These are phyloP conservation scores for Stylosanthes scabra DNA, from an alignment of 331 rosid species.

Conservation along the genomic window DNA sequence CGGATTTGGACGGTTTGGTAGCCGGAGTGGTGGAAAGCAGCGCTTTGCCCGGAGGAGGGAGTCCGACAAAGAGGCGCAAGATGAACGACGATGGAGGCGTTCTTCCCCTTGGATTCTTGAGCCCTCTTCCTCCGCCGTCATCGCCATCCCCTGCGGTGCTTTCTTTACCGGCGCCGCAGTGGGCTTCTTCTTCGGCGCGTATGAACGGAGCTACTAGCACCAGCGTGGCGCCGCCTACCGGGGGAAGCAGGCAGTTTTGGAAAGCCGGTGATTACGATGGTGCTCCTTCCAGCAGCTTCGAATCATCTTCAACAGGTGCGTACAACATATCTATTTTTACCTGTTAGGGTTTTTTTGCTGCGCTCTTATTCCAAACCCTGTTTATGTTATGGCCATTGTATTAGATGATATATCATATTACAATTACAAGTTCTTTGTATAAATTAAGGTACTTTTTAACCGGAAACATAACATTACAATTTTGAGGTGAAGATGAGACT, in stretches of 20 bases:
- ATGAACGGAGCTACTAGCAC: background rate
- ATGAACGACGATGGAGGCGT: conserved; percentile 42
- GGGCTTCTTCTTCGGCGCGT: conserved; percentile 27
- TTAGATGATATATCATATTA: background rate
- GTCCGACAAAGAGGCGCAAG: conserved; percentile 51
- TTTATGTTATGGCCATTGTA: background rate
- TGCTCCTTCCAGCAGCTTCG: conserved; percentile 44
- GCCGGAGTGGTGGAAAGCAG: background rate
- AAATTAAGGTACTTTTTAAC: too few relatives aligned
- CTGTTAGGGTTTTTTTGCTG: background rate
- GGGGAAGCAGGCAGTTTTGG: conserved; percentile 79
- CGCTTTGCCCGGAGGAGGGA: conserved; percentile 35
- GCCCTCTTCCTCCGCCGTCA: conserved; percentile 39
- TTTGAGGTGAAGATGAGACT: too few relatives aligned
- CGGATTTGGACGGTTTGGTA: conserved; percentile 37
- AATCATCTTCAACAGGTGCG: conserved; percentile 55
- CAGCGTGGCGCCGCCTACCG: background rate
- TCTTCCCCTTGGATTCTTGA: conserved; percentile 63
- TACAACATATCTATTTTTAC: background rate
- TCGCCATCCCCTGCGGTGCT: conserved; percentile 20
- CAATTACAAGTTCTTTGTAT: background rate
- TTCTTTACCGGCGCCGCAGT: conserved; percentile 33
- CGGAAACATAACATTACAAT: too few relatives aligned
- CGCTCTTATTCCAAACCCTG: background rate
- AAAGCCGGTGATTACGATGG: conserved; percentile 92